Conservation (phyloP, 495 filamentous ascomycete genomes). For the Neurospora sp. region DNA sequence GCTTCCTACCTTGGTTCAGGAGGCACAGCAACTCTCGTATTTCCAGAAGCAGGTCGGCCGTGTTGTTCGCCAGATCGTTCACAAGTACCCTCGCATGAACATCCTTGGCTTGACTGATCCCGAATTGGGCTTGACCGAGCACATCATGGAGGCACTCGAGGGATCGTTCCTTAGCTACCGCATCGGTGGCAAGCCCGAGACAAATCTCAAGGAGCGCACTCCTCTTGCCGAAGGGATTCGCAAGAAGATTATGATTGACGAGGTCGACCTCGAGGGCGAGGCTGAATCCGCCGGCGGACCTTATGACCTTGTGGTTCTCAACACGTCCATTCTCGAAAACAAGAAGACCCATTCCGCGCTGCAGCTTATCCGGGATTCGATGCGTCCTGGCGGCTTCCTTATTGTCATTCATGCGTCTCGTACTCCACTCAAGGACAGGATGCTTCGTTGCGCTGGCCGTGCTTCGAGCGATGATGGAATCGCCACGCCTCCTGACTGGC, state of each 20-base stretch:
- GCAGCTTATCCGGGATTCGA: slow-evolving; percentile 17
- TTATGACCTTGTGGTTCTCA: slow-evolving; percentile 31
- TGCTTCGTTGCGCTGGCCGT: slow-evolving; percentile 7
- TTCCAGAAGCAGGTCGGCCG: slow-evolving; percentile 27
- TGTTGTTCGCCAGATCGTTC: slow-evolving; percentile 28
- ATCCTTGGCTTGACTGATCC: slow-evolving; percentile 27
- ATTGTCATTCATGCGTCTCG: slow-evolving; percentile 21
- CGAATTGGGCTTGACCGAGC: slow-evolving; percentile 17
- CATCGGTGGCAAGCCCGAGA: slow-evolving; percentile 11
- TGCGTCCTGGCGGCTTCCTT: slow-evolving; percentile 34
- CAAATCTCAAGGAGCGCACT: slow-evolving; percentile 7
- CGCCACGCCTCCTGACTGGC: slow-evolving; percentile 23
- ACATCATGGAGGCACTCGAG: slow-evolving; percentile 23
- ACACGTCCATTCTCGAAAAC: slow-evolving; percentile 20
- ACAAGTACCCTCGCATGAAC: slow-evolving; percentile 34
- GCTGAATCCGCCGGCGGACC: not conserved
- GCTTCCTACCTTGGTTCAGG: slow-evolving; percentile 17
- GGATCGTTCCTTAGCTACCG: slow-evolving; percentile 24
- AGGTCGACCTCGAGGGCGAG: slow-evolving; percentile 17
- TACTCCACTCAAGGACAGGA: slow-evolving; percentile 11
- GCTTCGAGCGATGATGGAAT: not conserved
- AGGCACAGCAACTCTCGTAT: slow-evolving; percentile 17
- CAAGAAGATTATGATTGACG: slow-evolving; percentile 13
- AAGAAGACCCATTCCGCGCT: slow-evolving; percentile 4
- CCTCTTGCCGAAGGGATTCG: not conserved